A percentile compares a stretch with the other conserved stretches of the same genome.
Conservation (phyloP, 2,329 filamentous ascomycete genomes). For the Claviceps sp. region DNA sequence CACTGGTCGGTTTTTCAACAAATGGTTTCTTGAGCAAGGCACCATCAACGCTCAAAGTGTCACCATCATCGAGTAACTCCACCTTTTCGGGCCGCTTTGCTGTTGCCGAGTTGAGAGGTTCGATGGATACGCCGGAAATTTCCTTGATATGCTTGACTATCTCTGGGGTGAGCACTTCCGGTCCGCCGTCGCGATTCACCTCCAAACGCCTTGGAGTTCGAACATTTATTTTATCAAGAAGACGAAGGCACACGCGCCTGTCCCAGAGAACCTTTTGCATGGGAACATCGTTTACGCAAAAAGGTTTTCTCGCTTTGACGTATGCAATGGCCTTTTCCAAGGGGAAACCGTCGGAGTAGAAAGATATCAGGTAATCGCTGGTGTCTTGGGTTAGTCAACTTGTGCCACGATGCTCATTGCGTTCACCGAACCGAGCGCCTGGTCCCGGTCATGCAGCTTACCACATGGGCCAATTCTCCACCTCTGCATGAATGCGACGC, state of each 20-base stretch:
- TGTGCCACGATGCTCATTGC: constrained; percentile 19
- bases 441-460: constrained; percentile 21
- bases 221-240: constrained; percentile 80
- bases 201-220: constrained; percentile 81
- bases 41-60: constrained; percentile 80
- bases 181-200: constrained; percentile 86
- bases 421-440: constrained; percentile 17
- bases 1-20: constrained; percentile 95
- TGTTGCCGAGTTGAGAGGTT: constrained; percentile 52
- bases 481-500: constrained; percentile 34
- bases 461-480: constrained; percentile 93
- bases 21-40: constrained; percentile 76
- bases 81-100: constrained; percentile 56
- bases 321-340: constrained; percentile 96
- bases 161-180: constrained; percentile 62
- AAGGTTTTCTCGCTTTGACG: constrained; percentile 81
- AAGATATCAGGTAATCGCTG: constrained; percentile 87
- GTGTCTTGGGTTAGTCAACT: constrained; percentile 1
- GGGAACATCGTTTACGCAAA: constrained; percentile 91
- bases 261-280: constrained; percentile 99
- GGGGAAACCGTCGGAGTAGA: constrained; percentile 96
- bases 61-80: constrained; percentile 78
- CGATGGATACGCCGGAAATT: constrained; percentile 62
- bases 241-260: constrained; percentile 71
- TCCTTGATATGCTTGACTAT: constrained; percentile 69